These are phyloP conservation scores for Aspergillus transmontanensis DNA, from an alignment of 2,329 filamentous ascomycete species.

Conservation along the genomic window DNA sequence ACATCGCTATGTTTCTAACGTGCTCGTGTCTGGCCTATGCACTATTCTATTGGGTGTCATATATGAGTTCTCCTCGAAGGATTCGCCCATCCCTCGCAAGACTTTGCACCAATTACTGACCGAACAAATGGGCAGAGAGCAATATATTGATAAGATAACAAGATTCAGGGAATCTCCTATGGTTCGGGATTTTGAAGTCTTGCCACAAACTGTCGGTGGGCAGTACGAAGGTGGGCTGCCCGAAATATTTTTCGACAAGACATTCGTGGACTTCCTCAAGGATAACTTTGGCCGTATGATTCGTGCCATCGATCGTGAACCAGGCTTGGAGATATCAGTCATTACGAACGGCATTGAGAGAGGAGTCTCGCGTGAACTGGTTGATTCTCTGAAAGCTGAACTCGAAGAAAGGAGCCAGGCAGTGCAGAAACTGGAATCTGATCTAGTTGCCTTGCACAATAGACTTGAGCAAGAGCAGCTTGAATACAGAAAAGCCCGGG, in stretches of 20 bases:
- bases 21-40: slow-evolving; percentile 77
- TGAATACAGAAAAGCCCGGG: slow-evolving; percentile 69
- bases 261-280: slow-evolving; percentile 92
- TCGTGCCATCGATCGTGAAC: slow-evolving; percentile 86
- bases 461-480: slow-evolving; percentile 70
- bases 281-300: slow-evolving; percentile 88
- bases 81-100: slow-evolving; percentile 82
- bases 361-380: slow-evolving; percentile 88
- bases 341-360: slow-evolving; percentile 79
- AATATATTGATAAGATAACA: slow-evolving; percentile 79
- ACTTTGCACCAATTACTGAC: slow-evolving; percentile 79
- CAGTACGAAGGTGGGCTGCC: slow-evolving; percentile 61
- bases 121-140: slow-evolving; percentile 78
- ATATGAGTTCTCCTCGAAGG: slow-evolving; percentile 97
- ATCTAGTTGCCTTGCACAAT: slow-evolving; percentile 57
- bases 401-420: slow-evolving; percentile 70
- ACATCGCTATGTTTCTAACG: slow-evolving; percentile 61
- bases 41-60: slow-evolving; percentile 82
- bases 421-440: slow-evolving; percentile 59
- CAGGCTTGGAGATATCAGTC: slow-evolving; percentile 81
- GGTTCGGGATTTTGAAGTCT: slow-evolving; percentile 86
- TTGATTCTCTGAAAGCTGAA: slow-evolving; percentile 80
- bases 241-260: slow-evolving; percentile 81
- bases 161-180: slow-evolving; percentile 76
- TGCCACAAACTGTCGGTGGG: slow-evolving; percentile 67